These are phyloP conservation scores for Microdochium bolleyi DNA, from an alignment of 2,329 filamentous ascomycete genomes.

Conservation along the genomic window DNA sequence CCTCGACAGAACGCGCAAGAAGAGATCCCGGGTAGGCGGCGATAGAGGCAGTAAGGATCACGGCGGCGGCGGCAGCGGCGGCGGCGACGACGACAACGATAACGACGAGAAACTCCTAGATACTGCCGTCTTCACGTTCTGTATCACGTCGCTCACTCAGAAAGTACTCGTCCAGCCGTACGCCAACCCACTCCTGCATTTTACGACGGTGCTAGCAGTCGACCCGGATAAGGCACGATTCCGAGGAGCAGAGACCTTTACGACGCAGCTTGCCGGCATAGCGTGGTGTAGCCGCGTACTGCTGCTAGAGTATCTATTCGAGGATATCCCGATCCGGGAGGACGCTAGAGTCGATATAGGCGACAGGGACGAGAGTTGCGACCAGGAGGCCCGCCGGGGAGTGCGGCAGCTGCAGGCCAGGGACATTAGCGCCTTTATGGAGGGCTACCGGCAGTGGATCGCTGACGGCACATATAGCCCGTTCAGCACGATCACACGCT, in stretches of 20 bases:
- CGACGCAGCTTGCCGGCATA: not conserved
- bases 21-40: not conserved
- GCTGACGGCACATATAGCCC: not conserved
- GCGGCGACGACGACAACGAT: too few species aligned
- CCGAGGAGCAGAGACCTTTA: not conserved
- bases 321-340: not conserved
- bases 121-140: not conserved
- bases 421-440: not conserved
- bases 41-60: too few species aligned
- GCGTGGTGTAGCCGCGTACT: not conserved
- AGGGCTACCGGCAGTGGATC: not conserved
- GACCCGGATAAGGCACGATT: not conserved
- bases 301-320: not conserved
- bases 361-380: too few species aligned
- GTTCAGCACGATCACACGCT: slow-evolving; percentile 1
- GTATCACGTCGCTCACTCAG: not conserved
- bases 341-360: not conserved
- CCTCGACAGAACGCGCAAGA: not conserved
- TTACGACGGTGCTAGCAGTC: not conserved
- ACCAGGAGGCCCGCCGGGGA: not conserved
- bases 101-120: too few species aligned
- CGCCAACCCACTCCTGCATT: not conserved
- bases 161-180: not conserved
- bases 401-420: not conserved
- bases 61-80: too few species aligned